phyloP scores from a whole-genome alignment of 306 rosid genomes.

The Erythrophleum fordii region DNA sequence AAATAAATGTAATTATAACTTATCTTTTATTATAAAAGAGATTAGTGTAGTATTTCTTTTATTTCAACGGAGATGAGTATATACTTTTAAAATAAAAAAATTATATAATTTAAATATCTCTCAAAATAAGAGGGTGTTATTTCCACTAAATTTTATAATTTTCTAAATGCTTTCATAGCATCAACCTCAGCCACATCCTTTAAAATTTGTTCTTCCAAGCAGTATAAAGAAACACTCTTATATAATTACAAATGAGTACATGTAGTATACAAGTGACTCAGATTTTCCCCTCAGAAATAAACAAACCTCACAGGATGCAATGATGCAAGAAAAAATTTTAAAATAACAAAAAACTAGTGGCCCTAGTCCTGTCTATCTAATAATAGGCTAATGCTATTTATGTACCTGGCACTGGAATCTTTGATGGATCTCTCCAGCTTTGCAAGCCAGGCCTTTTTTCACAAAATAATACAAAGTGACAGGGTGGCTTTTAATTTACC shows the following conservation, averaged over 20 bases:
- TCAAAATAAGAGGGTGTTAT: too few species aligned
- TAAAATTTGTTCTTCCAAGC: not conserved
- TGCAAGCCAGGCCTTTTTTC: conserved; percentile 63
- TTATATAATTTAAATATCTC: too few species aligned
- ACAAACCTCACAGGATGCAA: conserved; percentile 56
- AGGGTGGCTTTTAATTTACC: too few species aligned
- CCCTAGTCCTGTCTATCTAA: conserved; percentile 35
- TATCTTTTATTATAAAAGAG: too few species aligned
- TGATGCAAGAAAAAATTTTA: conserved; percentile 26
- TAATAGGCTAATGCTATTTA: conserved; percentile 38
- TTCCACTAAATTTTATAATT: too few species aligned
- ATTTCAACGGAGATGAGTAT: too few species aligned
- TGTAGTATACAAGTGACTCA: conserved; percentile 56
- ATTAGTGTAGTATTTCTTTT: too few species aligned
- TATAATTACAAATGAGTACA: conserved; percentile 55
- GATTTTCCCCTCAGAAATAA: conserved; percentile 48
- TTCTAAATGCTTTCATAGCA: too few species aligned
- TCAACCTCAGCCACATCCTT: not conserved
- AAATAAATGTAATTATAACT: too few species aligned
- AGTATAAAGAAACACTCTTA: conserved; percentile 52
- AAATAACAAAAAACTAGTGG: conserved; percentile 19
- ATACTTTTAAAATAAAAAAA: too few species aligned
- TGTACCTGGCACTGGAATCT: conserved; percentile 28
- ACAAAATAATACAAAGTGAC: conserved; percentile 58
- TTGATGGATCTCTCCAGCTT: conserved; percentile 50